Conservation (phyloP, 495 filamentous ascomycete genomes). For the Penicillium lividum region DNA sequence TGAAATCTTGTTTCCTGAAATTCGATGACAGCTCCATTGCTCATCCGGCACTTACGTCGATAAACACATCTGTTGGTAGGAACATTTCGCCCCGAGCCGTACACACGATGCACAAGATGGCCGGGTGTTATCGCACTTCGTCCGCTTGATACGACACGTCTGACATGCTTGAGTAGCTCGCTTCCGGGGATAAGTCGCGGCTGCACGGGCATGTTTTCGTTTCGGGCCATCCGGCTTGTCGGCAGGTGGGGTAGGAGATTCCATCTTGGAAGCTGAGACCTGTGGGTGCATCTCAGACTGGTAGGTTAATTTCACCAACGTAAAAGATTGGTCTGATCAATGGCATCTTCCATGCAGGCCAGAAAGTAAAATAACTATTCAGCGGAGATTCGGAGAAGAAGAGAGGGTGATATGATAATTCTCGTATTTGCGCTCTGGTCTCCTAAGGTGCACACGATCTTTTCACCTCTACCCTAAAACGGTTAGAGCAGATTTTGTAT, state of each 20-base stretch:
- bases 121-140: background rate
- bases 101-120: background rate
- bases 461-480: background rate
- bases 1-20: background rate
- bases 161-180: constrained; percentile 18
- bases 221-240: constrained; percentile 3
- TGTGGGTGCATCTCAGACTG: background rate
- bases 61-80: background rate
- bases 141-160: constrained; percentile 10
- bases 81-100: background rate
- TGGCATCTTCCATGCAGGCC: too few relatives aligned
- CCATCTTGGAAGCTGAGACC: background rate
- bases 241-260: background rate
- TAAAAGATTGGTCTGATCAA: background rate
- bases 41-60: background rate
- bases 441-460: background rate
- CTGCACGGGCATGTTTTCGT: constrained; percentile 11
- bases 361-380: background rate
- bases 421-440: background rate
- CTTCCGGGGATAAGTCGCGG: constrained; percentile 15
- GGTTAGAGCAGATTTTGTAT: background rate
- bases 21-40: too few relatives aligned
- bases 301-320: background rate
- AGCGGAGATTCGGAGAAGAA: background rate
- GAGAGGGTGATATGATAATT: background rate